Conservation (phyloP, 441 rosid species). For the Populus hybrid region DNA sequence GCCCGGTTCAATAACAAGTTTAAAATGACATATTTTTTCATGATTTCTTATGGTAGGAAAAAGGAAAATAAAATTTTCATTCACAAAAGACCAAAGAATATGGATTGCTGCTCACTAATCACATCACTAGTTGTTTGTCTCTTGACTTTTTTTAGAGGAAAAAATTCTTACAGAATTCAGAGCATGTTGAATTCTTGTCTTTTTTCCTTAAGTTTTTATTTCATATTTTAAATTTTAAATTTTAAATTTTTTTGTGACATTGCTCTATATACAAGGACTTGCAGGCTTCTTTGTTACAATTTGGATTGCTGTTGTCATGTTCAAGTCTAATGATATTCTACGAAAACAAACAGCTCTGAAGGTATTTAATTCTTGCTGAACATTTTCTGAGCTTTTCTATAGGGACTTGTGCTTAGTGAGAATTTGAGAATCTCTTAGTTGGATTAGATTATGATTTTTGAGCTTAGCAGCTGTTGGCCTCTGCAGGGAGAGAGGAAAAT, state of each 20-base stretch:
- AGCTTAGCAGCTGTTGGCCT: constrained; percentile 16
- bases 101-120: neutral
- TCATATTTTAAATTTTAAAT: neutral
- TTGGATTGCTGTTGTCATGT: constrained; percentile 77
- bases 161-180: neutral
- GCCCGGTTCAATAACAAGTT: no score
- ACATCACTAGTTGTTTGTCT: neutral
- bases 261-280: constrained; percentile 29
- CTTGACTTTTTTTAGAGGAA: neutral
- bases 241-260: constrained; percentile 16
- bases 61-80: neutral
- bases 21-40: neutral
- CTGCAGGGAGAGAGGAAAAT: constrained; percentile 77
- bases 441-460: constrained; percentile 8
- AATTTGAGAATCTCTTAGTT: neutral
- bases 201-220: neutral
- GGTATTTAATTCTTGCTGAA: constrained; percentile 33
- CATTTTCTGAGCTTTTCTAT: neutral
- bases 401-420: neutral
- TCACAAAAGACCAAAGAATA: neutral
- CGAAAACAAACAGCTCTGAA: constrained; percentile 73
- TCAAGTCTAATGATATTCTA: constrained; percentile 72
- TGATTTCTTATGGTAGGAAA: neutral
- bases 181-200: neutral
- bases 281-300: constrained; percentile 76